Base-by-base conservation (phyloP, 2,329 filamentous ascomycete species). In the Diplodia mutila region DNA sequence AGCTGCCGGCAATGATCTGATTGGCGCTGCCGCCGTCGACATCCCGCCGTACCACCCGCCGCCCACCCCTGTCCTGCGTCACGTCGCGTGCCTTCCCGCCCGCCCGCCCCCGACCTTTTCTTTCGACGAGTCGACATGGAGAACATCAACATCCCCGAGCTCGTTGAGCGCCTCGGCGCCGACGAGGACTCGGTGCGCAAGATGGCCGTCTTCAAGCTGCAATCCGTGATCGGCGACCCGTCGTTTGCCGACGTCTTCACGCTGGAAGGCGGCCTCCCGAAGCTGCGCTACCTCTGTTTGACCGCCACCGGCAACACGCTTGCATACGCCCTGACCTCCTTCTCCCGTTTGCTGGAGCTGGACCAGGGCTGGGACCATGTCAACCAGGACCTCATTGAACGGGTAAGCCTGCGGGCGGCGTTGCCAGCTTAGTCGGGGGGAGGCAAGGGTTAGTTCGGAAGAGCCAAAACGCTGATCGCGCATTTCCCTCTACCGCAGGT, bases 171-270 rank as follows among this genome's bases (percentile, higher is more conserved):
- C 64, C 80, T 90, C 68, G 82, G 84, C 53, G 86, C 85, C 72
- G 85, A 87, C 67, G 87, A 97, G 81, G 95, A 99, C 84, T 94
- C 92, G 67, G 90, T 92, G 73, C 92, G 94, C 76, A 99, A 99
- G 81, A 97, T 98, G 92, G 95, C 95, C 69, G 95, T 96, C 69
- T 99, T 99, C 87, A 97, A 97, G 83, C 88, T 99, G 71, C 95
- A 99, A 81, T 90, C 88, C 71, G 93, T 92, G 70, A 97, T 99
- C 80, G 94, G 94, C 77, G 95, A 99, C 80, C 94, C 94, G 29
- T 91, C 93, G 61, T 98, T 98, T 79, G 95, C 95, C 75, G 95
- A 98, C 79, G 89, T 96, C 73, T 99, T 99, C 82, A 97, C 98
- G 70, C 89, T 91, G 63, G 91, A 93, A 61, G 93, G 93, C 67